Evolutionary conservation across 495 filamentous ascomycete species (phyloP).

Genomic region (Aspergillus baeticus): DNA sequence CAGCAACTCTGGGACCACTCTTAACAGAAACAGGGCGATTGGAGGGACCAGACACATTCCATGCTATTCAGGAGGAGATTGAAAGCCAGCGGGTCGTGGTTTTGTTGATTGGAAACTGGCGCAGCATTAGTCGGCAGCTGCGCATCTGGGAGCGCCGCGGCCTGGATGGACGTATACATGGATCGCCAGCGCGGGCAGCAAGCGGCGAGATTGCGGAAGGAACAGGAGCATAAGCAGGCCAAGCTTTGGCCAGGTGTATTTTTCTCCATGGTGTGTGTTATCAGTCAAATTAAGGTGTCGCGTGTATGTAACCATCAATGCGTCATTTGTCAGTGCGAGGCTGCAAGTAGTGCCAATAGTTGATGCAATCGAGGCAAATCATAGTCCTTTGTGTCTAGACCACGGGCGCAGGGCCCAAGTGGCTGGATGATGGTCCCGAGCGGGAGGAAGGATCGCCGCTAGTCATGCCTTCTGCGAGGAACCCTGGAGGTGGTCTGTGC

Average conservation of each 20-base stretch:
- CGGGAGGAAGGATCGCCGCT: background rate
- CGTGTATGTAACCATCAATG: too few relatives aligned
- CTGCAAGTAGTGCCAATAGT: too few relatives aligned
- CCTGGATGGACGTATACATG: background rate
- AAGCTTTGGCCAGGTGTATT: background rate
- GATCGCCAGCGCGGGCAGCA: background rate
- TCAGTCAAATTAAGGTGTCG: background rate
- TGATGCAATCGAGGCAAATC: too few relatives aligned
- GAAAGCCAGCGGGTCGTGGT: conserved; percentile 31
- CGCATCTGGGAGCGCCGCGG: conserved; percentile 24
- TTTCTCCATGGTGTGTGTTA: background rate
- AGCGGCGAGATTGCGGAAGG: background rate
- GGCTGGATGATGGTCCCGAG: background rate
- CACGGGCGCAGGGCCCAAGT: background rate
- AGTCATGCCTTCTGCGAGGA: background rate
- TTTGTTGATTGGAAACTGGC: conserved; percentile 39
- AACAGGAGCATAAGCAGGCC: background rate
- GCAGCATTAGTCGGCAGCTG: conserved; percentile 31
- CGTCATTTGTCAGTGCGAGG: too few relatives aligned
- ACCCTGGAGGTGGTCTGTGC: background rate
- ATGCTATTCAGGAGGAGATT: conserved; percentile 28
- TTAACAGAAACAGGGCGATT: conserved; percentile 21
- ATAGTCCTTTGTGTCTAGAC: too few relatives aligned
- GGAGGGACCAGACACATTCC: conserved; percentile 13
- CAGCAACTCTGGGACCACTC: conserved; percentile 34